Conservation (phyloP, 257 asterid species). For the Catharanthus roseus region DNA sequence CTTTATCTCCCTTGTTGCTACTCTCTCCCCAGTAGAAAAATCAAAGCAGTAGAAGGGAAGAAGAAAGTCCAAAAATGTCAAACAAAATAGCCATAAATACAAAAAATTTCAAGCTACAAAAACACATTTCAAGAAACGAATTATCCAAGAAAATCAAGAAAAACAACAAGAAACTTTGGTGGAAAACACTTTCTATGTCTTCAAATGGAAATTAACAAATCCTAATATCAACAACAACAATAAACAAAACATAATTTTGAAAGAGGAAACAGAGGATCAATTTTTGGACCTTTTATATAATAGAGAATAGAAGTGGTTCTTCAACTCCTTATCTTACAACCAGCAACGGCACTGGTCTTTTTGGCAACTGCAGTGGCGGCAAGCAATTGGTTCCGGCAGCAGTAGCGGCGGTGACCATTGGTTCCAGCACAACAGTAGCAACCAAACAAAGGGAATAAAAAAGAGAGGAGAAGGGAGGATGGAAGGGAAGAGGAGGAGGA, state of each 20-base stretch:
- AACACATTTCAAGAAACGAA: conserved; percentile 25
- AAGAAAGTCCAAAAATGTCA: conserved; percentile 31
- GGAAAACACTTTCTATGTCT: conserved; percentile 65
- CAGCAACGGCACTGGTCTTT: too few relatives aligned
- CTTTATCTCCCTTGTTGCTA: background rate
- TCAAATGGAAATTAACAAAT: conserved; percentile 28
- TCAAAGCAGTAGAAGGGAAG: too few relatives aligned
- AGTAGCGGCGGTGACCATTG: too few relatives aligned
- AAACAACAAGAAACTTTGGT: conserved; percentile 70
- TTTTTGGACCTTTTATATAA: conserved; percentile 66
- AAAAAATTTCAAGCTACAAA: conserved; percentile 34
- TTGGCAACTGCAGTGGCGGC: too few relatives aligned
- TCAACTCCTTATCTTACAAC: conserved; percentile 52
- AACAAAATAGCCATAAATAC: conserved; percentile 36
- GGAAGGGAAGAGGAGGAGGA: too few relatives aligned
- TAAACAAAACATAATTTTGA: background rate
- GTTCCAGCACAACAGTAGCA: too few relatives aligned
- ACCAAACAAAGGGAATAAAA: too few relatives aligned
- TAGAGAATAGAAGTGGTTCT: conserved; percentile 66
- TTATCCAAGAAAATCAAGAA: conserved; percentile 47
- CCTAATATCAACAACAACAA: conserved; percentile 11
- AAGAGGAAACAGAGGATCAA: conserved; percentile 31
- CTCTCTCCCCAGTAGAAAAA: background rate
- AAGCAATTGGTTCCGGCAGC: too few relatives aligned
- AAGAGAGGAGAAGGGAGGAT: too few relatives aligned